These are phyloP conservation scores for Chaetomiaceae sp. DNA, from an alignment of 2,329 filamentous ascomycete genomes.

Conservation along the genomic window DNA sequence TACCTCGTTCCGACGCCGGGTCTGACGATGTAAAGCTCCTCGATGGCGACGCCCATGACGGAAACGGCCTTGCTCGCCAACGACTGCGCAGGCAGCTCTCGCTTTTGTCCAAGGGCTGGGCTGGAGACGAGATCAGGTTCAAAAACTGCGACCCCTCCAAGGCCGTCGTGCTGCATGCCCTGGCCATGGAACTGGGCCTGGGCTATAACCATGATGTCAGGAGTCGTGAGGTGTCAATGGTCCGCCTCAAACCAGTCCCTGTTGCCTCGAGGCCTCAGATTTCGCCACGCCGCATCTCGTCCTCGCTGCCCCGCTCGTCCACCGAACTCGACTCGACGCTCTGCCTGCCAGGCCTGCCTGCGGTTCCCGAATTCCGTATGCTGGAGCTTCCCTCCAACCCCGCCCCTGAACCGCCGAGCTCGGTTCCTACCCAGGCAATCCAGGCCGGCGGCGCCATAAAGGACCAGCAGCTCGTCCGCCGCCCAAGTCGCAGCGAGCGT, in stretches of 20 bases:
- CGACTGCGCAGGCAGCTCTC: slow-evolving; percentile 27
- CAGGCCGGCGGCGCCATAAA: background rate
- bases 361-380: background rate
- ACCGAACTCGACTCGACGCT: slow-evolving; percentile 18
- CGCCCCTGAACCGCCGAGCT: background rate
- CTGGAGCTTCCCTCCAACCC: background rate
- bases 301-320: slow-evolving; percentile 15
- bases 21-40: slow-evolving; percentile 2
- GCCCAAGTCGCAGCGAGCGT: slow-evolving; percentile 24
- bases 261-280: background rate
- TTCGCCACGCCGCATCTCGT: slow-evolving; percentile 1
- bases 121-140: slow-evolving; percentile 26
- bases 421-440: background rate
- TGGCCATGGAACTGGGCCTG: slow-evolving; percentile 28
- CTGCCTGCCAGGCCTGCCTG: slow-evolving; percentile 14
- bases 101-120: slow-evolving; percentile 24
- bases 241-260: slow-evolving; percentile 15
- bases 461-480: slow-evolving; percentile 18
- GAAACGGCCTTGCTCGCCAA: slow-evolving; percentile 19
- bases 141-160: slow-evolving; percentile 27
- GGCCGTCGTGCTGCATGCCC: slow-evolving; percentile 26
- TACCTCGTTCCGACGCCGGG: background rate
- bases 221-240: slow-evolving; percentile 24
- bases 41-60: slow-evolving; percentile 3
- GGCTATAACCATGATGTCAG: slow-evolving; percentile 28